These are phyloP conservation scores for Gremmenia infestans DNA, from an alignment of 2,329 filamentous ascomycete species.

Conservation along the genomic window DNA sequence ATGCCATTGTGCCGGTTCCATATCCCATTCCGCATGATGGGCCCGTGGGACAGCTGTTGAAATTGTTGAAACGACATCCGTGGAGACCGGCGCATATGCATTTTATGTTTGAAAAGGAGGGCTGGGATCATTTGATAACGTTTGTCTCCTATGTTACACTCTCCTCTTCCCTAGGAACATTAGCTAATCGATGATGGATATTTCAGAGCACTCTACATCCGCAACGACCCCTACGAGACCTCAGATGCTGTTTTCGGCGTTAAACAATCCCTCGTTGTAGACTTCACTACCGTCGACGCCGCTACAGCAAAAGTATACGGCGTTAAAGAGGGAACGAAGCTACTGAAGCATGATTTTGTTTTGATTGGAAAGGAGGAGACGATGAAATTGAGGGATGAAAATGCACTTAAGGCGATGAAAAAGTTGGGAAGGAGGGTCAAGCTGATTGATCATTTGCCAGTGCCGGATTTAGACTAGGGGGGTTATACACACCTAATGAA, in stretches of 20 bases:
- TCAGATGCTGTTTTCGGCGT: conserved; percentile 85
- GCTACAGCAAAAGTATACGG: conserved; percentile 56
- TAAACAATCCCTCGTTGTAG: conserved; percentile 72
- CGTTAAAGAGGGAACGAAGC: conserved; percentile 56
- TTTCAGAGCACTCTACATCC: conserved; percentile 66
- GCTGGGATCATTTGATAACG: conserved; percentile 79
- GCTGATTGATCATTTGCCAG: conserved; percentile 69
- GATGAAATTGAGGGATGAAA: conserved; percentile 56
- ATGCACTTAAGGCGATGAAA: conserved; percentile 62
- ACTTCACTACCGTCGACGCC: conserved; percentile 48
- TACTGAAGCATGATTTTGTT: conserved; percentile 72
- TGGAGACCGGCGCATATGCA: conserved; percentile 77
- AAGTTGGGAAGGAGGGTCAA: conserved; percentile 49
- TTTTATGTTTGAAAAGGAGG: conserved; percentile 81
- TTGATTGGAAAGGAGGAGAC: conserved; percentile 69
- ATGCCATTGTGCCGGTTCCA: conserved; percentile 75
- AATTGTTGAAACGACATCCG: conserved; percentile 64
- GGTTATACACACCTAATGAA: neutral
- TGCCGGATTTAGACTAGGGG: conserved; percentile 56
- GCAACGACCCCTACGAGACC: conserved; percentile 74
- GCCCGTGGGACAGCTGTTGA: conserved; percentile 70
- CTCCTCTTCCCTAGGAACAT: neutral
- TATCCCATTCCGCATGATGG: conserved; percentile 84
- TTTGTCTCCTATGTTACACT: conserved; percentile 30
- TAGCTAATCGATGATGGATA: neutral